phyloP scores from a whole-genome alignment of 148 eudicot genomes.

The Simmondsia chinensis region DNA sequence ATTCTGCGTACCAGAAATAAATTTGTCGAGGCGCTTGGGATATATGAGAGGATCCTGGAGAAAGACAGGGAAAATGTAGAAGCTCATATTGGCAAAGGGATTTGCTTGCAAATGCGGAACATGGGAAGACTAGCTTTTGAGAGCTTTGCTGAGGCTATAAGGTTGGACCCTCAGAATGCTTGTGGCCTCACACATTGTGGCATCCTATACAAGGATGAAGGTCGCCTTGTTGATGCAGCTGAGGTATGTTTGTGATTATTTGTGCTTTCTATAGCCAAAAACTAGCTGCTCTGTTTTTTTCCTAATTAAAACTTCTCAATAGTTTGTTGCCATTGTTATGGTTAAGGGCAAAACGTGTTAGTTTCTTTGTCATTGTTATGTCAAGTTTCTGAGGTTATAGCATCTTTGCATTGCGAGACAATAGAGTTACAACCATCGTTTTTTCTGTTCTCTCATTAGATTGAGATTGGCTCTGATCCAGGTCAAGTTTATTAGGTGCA shows the following conservation, averaged over 20 bases:
- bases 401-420: no score
- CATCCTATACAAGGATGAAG: conserved; percentile 86
- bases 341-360: no score
- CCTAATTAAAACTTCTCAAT: no score
- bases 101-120: conserved; percentile 90
- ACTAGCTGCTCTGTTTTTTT: no score
- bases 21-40: conserved; percentile 69
- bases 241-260: conserved; percentile 49
- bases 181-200: conserved; percentile 96
- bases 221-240: conserved; percentile 85
- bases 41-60: conserved; percentile 64
- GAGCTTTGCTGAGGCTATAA: conserved; percentile 77
- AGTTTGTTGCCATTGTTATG: no score
- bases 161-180: conserved; percentile 79
- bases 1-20: conserved; percentile 90
- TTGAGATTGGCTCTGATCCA: no score
- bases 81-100: conserved; percentile 88
- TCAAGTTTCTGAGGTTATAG: no score
- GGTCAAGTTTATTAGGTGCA: no score
- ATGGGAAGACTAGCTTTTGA: conserved; percentile 67
- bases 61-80: conserved; percentile 68
- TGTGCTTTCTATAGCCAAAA: not conserved
- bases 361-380: no score
- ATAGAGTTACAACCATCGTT: no score
- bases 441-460: no score